Evolutionary conservation across 2,329 filamentous ascomycete genomes (phyloP), one percentile per base, ranked within the genome.

Genomic region (Penicillium capsulatum): DNA sequence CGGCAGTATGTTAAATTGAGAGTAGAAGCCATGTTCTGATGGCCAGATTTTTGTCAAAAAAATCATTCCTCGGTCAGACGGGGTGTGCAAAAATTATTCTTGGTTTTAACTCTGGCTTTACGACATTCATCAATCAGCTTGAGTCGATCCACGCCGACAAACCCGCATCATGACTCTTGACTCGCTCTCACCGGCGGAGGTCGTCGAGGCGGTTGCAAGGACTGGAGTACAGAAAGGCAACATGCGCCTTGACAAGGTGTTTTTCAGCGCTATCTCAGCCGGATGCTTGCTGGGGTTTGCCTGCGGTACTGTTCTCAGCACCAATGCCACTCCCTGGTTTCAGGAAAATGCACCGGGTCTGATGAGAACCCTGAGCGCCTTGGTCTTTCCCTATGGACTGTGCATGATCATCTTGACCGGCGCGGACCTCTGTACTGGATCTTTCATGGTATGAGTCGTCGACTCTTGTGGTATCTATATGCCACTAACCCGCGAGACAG

Each of bases 221-320:
- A 65, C 70, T n/a, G 76, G 75, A 4, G 63, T 64, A 17, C 65
- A 65, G 37, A 79, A 78, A 53, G 73, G 72, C 7, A 67, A 72
- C 39, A 77, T 73, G 71, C 65, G 72, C 7, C 58, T 70, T 3
- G 70, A 75, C 51, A 77, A 77, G 47, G 63, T 76, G 28, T 76
- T 77, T 47, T 50, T 74, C 31, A 74, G 70, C 43, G 60, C 70
- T 3, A 66, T 77, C 28, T 70, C 74, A 31, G 74, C 74, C 3
- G 76, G 76, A 0, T 69, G 68, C 39, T 57, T 79, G 4, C 59
- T 79, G 1, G 65, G 70, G 2, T 77, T 79, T 45, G 74, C 70
- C 4, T 72, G 69, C 29, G 73, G 70, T 0, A 67, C 71, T 2
- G 54, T 62, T 0, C 58, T 76, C n/a, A 69, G 66, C 34, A 69